phyloP scores from a whole-genome alignment of 805 yeast species.

The Clavispora asparagi region DNA sequence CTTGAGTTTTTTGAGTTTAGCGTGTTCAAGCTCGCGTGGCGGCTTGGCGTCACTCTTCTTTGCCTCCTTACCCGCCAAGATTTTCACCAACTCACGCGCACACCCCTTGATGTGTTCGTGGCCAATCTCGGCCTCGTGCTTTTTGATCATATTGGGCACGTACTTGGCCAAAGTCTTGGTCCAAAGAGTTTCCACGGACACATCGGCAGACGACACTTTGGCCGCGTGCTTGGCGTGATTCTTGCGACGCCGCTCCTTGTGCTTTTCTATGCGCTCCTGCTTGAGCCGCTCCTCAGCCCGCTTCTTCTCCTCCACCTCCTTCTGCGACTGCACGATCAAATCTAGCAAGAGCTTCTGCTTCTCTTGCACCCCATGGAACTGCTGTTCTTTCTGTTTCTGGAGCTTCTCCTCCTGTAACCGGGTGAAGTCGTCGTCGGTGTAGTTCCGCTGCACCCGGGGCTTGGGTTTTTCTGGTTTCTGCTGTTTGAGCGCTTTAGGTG shows the following conservation, averaged over 20 bases:
- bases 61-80: slow-evolving; percentile 64
- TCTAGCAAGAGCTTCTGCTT: slow-evolving; percentile 33
- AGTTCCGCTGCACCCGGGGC: slow-evolving; percentile 5
- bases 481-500: slow-evolving; percentile 6
- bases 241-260: slow-evolving; percentile 14
- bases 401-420: slow-evolving; percentile 31
- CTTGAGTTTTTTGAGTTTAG: slow-evolving; percentile 65
- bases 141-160: slow-evolving; percentile 75
- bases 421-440: slow-evolving; percentile 19
- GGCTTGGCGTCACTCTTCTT: slow-evolving; percentile 42
- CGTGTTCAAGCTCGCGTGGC: slow-evolving; percentile 55
- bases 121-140: slow-evolving; percentile 61
- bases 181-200: slow-evolving; percentile 32
- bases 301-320: slow-evolving; percentile 27
- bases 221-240: slow-evolving; percentile 1
- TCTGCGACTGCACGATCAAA: slow-evolving; percentile 29
- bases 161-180: slow-evolving; percentile 55
- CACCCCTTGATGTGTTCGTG: slow-evolving; percentile 70
- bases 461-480: slow-evolving; percentile 1
- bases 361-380: slow-evolving; percentile 27
- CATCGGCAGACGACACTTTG: neutral
- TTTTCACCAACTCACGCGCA: slow-evolving; percentile 71
- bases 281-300: slow-evolving; percentile 18
- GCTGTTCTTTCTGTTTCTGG: slow-evolving; percentile 26
- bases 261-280: slow-evolving; percentile 18